Percentiles rank a stretch among this genome's conserved stretches.
Evolutionary conservation across 1,284 basidiomycete genomes (phyloP).

Genomic region (Puccinia hordei): DNA sequence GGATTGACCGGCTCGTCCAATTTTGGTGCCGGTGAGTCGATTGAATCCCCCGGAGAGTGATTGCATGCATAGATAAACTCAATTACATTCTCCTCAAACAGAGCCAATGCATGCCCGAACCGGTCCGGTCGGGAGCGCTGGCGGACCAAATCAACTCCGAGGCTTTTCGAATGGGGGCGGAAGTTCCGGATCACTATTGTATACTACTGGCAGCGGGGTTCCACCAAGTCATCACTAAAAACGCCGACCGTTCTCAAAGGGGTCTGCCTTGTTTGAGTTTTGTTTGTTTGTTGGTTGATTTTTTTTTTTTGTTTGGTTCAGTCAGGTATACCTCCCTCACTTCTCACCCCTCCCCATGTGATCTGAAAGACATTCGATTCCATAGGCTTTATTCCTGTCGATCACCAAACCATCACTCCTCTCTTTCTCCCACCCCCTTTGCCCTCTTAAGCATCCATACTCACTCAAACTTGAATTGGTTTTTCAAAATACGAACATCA

Average conservation of each 20-base stretch:
- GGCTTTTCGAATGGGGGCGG: conserved; percentile 31
- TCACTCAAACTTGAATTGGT: not conserved
- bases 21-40: conserved; percentile 29
- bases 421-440: not conserved
- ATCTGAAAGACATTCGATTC: not conserved
- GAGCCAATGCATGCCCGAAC: conserved; percentile 24
- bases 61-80: not conserved
- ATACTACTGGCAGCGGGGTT: conserved; percentile 23
- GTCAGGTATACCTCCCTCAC: conserved; percentile 4
- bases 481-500: no score
- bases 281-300: not conserved
- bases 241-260: not conserved
- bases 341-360: not conserved
- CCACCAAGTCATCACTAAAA: conserved; percentile 29
- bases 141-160: not conserved
- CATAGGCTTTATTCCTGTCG: not conserved
- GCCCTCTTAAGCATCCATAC: not conserved
- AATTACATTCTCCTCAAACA: not conserved
- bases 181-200: conserved; percentile 15
- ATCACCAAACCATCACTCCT: not conserved
- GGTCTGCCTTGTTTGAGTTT: not conserved
- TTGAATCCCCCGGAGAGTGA: no score
- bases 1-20: conserved; percentile 11
- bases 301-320: not conserved
- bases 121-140: not conserved